Evolutionary conservation across 768 basidiomycete species (phyloP).

Genomic region (Trametopsis cervina): DNA sequence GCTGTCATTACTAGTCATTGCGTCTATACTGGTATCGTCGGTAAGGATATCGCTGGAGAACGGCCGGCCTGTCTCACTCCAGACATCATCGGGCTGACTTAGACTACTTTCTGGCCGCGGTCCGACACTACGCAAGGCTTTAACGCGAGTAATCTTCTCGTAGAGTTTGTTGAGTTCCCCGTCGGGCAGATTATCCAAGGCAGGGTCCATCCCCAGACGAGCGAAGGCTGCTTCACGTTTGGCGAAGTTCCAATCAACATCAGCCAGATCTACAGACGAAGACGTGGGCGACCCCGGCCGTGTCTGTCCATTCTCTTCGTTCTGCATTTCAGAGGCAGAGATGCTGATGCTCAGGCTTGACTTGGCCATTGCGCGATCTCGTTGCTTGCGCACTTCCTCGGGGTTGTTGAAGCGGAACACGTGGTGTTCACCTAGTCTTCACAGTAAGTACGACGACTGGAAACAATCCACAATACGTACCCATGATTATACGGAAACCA

Average conservation of each 20-base stretch:
- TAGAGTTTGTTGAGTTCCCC: slow-evolving; percentile 91
- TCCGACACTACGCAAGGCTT: slow-evolving; percentile 73
- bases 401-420: slow-evolving; percentile 97
- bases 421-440: slow-evolving; percentile 75
- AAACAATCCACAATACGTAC: slow-evolving; percentile 32
- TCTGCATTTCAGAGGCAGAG: slow-evolving; percentile 61
- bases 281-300: slow-evolving; percentile 77
- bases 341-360: slow-evolving; percentile 62
- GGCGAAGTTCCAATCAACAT: slow-evolving; percentile 97
- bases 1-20: slow-evolving; percentile 47
- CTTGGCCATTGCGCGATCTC: slow-evolving; percentile 72
- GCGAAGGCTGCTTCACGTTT: slow-evolving; percentile 90
- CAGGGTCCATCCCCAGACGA: slow-evolving; percentile 78
- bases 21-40: slow-evolving; percentile 83
- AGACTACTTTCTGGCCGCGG: slow-evolving; percentile 87
- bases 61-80: slow-evolving; percentile 85
- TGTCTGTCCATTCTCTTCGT: slow-evolving; percentile 39
- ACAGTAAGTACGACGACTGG: neutral
- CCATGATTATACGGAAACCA: slow-evolving; percentile 94
- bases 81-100: slow-evolving; percentile 79
- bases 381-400: slow-evolving; percentile 87
- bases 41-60: slow-evolving; percentile 73
- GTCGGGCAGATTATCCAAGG: slow-evolving; percentile 88
- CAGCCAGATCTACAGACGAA: slow-evolving; percentile 56
- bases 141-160: slow-evolving; percentile 91